Conservation (phyloP, 2,329 filamentous ascomycete species). For the Aspergillus carbonarius region DNA sequence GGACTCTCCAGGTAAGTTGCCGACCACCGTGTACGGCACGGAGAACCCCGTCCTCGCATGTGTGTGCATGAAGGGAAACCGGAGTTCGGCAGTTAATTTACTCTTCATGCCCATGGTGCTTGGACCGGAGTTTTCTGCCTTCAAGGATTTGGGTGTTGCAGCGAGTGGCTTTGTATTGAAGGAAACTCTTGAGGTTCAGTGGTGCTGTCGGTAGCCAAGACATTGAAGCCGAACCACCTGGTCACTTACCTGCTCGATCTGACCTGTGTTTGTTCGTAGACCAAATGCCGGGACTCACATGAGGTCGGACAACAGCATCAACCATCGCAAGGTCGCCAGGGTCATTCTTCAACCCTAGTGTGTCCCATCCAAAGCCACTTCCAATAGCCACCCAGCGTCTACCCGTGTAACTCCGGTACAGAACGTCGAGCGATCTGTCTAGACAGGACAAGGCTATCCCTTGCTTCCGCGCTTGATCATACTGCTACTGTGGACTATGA, state of each 20-base stretch:
- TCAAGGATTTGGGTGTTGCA: not conserved
- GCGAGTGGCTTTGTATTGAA: not conserved
- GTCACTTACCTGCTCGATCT: not conserved
- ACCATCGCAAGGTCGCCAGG: not conserved
- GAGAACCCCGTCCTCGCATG: not conserved
- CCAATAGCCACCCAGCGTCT: not conserved
- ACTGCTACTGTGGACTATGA: not conserved
- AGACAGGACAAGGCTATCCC: slow-evolving; percentile 16
- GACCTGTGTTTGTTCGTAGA: not conserved
- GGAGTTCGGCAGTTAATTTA: not conserved
- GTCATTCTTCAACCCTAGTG: not conserved
- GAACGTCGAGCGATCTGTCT: not conserved
- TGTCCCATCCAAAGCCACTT: not conserved
- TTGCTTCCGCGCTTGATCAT: slow-evolving; percentile 15
- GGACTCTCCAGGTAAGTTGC: not conserved
- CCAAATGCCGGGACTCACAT: not conserved
- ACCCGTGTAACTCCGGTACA: slow-evolving; percentile 1
- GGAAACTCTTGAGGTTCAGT: not conserved
- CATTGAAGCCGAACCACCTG: not conserved
- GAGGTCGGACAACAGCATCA: slow-evolving; percentile 6
- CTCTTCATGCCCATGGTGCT: not conserved
- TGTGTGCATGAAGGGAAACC: not conserved
- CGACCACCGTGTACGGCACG: not conserved
- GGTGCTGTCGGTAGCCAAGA: not conserved
- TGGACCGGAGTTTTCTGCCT: not conserved